These are phyloP conservation scores for Uromyces viciae-fabae DNA, from an alignment of 1,284 basidiomycete species.

Conservation along the genomic window DNA sequence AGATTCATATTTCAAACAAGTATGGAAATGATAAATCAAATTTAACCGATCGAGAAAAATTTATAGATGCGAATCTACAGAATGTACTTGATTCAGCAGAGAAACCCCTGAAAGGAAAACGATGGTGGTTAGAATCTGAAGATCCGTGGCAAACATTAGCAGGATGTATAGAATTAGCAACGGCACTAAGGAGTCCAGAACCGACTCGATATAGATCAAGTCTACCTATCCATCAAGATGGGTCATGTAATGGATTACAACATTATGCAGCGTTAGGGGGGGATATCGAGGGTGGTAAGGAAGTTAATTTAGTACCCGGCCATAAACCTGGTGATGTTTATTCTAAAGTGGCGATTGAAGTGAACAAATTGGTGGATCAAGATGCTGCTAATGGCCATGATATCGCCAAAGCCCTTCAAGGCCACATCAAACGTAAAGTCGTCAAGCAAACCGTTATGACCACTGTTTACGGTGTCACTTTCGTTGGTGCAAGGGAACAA, in stretches of 20 bases:
- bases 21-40: conserved; percentile 92
- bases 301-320: conserved; percentile 84
- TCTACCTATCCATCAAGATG: conserved; percentile 96
- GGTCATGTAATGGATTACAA: conserved; percentile 96
- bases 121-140: conserved; percentile 76
- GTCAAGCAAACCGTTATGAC: conserved; percentile 99
- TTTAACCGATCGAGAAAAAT: conserved; percentile 82
- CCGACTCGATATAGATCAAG: conserved; percentile 68
- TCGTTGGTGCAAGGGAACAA: conserved; percentile 89
- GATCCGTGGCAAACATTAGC: conserved; percentile 98
- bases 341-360: conserved; percentile 82
- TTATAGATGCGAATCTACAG: conserved; percentile 69
- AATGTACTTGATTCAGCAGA: conserved; percentile 80
- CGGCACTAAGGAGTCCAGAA: conserved; percentile 70
- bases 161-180: conserved; percentile 78
- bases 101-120: conserved; percentile 67
- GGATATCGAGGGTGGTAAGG: conserved; percentile 78
- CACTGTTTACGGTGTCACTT: conserved; percentile 97
- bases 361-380: conserved; percentile 59
- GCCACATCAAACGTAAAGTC: conserved; percentile 85
- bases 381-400: conserved; percentile 61
- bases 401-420: conserved; percentile 66
- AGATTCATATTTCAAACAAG: conserved; percentile 88
- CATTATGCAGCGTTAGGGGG: conserved; percentile 98
- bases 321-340: conserved; percentile 94